phyloP scores from a whole-genome alignment of 2,329 filamentous ascomycete species.

The Allantophomopsis cytisporea region DNA sequence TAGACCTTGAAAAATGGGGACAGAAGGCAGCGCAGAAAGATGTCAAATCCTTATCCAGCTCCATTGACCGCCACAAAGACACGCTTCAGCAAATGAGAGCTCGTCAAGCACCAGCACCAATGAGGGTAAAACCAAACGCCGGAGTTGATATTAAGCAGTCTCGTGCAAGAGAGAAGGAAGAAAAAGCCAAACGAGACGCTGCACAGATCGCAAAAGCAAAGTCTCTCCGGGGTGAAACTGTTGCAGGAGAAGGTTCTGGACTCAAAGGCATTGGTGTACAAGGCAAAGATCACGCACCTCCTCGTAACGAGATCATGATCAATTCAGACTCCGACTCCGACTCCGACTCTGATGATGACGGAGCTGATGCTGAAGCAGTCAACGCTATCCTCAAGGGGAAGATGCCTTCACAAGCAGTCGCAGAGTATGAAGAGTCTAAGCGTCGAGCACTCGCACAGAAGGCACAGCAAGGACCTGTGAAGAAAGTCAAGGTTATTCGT shows the following conservation, averaged over 20 bases:
- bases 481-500: slow-evolving; percentile 67
- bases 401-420: slow-evolving; percentile 16
- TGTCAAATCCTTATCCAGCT: slow-evolving; percentile 2
- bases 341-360: slow-evolving; percentile 62
- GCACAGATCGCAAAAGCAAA: slow-evolving; percentile 59
- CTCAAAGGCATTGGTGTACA: slow-evolving; percentile 54
- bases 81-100: slow-evolving; percentile 4
- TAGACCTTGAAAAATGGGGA: slow-evolving; percentile 3
- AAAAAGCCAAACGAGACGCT: slow-evolving; percentile 58
- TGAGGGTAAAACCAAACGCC: slow-evolving; percentile 3
- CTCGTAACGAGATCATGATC: slow-evolving; percentile 83
- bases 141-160: slow-evolving; percentile 7
- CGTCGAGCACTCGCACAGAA: slow-evolving; percentile 35
- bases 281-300: slow-evolving; percentile 65
- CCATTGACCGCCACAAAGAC: slow-evolving; percentile 2
- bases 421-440: slow-evolving; percentile 30
- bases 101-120: slow-evolving; percentile 6
- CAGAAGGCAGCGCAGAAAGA: slow-evolving; percentile 1
- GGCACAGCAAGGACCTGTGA: slow-evolving; percentile 54
- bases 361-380: slow-evolving; percentile 48
- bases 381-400: slow-evolving; percentile 29
- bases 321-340: slow-evolving; percentile 48
- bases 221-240: slow-evolving; percentile 37
- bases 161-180: slow-evolving; percentile 62
- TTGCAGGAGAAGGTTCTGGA: slow-evolving; percentile 68